A percentile compares a stretch with the other conserved stretches of the same genome.
These are phyloP conservation scores for Neospora caninum DNA, from an alignment of 169 alveolate species.

Conservation along the genomic window DNA sequence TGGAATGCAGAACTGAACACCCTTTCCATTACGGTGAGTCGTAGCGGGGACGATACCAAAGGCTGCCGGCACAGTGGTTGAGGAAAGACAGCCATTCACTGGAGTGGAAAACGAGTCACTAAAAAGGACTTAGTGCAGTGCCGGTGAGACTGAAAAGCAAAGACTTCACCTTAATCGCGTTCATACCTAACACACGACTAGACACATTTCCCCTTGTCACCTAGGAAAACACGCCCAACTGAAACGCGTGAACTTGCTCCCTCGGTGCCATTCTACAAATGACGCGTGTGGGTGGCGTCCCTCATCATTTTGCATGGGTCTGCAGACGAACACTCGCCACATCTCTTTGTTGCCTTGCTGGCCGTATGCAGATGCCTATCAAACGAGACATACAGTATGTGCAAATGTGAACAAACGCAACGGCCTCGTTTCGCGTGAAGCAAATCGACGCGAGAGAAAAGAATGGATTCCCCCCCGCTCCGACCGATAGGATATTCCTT, in stretches of 20 bases:
- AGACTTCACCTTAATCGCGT: not conserved
- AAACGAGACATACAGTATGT: conserved; percentile 32
- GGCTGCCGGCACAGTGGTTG: not conserved
- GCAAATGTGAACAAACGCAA: not conserved
- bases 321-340: no score
- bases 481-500: no score
- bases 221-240: no score
- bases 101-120: no score
- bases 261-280: no score
- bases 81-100: not conserved
- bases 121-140: not conserved
- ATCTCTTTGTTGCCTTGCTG: no score
- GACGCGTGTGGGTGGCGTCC: no score
- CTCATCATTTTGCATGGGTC: no score
- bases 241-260: no score
- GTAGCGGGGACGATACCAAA: not conserved
- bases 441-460: no score
- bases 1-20: not conserved
- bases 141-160: not conserved
- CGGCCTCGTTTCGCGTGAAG: no score
- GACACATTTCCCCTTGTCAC: not conserved
- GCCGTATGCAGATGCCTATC: conserved; percentile 24
- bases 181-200: not conserved
- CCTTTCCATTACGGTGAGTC: conserved; percentile 10
- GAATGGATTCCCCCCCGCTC: no score